phyloP scores from a whole-genome alignment of 2,329 filamentous ascomycete species.

The Pyrenochaeta sp. region DNA sequence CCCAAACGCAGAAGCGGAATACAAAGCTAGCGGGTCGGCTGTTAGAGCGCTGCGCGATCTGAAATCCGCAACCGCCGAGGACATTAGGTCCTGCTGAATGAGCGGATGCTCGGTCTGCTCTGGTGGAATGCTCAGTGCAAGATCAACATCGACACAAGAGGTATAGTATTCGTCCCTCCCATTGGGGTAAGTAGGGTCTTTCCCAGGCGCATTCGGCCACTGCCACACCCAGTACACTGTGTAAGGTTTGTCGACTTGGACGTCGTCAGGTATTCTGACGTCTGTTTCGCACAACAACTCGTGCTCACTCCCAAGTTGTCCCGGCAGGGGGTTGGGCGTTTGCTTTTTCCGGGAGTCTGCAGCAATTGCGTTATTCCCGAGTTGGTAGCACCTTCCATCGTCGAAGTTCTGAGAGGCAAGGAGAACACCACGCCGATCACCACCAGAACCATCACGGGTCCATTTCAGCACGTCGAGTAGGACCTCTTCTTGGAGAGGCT shows the following conservation, averaged over 20 bases:
- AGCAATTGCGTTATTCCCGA: slow-evolving; percentile 64
- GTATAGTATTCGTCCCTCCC: slow-evolving; percentile 46
- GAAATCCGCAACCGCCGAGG: slow-evolving; percentile 42
- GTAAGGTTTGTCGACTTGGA: slow-evolving; percentile 66
- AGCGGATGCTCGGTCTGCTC: slow-evolving; percentile 12
- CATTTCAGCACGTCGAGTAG: slow-evolving; percentile 6
- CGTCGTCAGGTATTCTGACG: slow-evolving; percentile 73
- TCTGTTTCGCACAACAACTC: slow-evolving; percentile 73
- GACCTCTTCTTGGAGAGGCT: slow-evolving; percentile 2
- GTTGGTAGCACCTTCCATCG: slow-evolving; percentile 84
- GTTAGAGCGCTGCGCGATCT: slow-evolving; percentile 40
- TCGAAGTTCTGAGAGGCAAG: slow-evolving; percentile 87
- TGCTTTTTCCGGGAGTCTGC: slow-evolving; percentile 64
- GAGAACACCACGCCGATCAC: slow-evolving; percentile 3
- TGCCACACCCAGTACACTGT: slow-evolving; percentile 95
- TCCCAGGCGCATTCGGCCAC: slow-evolving; percentile 68
- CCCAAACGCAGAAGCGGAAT: slow-evolving; percentile 1
- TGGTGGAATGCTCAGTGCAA: slow-evolving; percentile 35
- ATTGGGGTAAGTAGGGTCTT: slow-evolving; percentile 41
- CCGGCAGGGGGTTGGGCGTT: slow-evolving; percentile 61
- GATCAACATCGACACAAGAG: slow-evolving; percentile 59
- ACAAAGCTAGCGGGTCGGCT: slow-evolving; percentile 10
- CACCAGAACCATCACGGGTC: slow-evolving; percentile 5
- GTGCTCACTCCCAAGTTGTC: slow-evolving; percentile 40
- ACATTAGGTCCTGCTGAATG: slow-evolving; percentile 44